These are phyloP conservation scores for Glycine soja DNA, from an alignment of 306 rosid genomes.

Conservation along the genomic window DNA sequence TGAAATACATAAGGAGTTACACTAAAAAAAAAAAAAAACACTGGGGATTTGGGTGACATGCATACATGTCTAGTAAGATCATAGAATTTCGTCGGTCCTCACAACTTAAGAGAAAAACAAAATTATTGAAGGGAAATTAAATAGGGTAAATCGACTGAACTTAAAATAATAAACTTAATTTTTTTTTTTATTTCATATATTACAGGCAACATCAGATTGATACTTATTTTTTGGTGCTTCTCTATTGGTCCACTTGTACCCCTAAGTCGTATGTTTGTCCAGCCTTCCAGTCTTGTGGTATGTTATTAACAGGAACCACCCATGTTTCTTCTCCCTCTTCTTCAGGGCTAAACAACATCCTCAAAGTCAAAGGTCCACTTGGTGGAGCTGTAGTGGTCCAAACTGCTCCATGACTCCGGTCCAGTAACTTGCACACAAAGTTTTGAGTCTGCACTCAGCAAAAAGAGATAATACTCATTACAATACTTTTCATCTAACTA, in stretches of 20 bases:
- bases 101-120: neutral
- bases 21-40: too few species aligned
- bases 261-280: constrained; percentile 84
- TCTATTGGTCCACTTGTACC: constrained; percentile 71
- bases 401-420: constrained; percentile 75
- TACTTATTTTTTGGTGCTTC: constrained; percentile 27
- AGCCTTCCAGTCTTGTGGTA: constrained; percentile 82
- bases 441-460: constrained; percentile 64
- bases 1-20: neutral
- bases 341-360: constrained; percentile 80
- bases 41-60: too few species aligned
- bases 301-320: constrained; percentile 77
- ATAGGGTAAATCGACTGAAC: neutral
- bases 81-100: constrained; percentile 9
- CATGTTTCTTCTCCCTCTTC: constrained; percentile 72
- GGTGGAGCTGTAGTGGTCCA: constrained; percentile 86
- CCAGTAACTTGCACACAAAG: constrained; percentile 77
- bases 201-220: constrained; percentile 33
- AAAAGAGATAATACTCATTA: constrained; percentile 31
- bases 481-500: constrained; percentile 28
- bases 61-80: neutral
- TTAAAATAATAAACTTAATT: constrained; percentile 12
- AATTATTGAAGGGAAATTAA: neutral
- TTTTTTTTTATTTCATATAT: constrained; percentile 41
- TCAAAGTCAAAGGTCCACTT: constrained; percentile 73